Evolutionary conservation across 257 asterid genomes (phyloP), one percentile per base, ranked within the genome.

Genomic region (Solanum habrochaites): DNA sequence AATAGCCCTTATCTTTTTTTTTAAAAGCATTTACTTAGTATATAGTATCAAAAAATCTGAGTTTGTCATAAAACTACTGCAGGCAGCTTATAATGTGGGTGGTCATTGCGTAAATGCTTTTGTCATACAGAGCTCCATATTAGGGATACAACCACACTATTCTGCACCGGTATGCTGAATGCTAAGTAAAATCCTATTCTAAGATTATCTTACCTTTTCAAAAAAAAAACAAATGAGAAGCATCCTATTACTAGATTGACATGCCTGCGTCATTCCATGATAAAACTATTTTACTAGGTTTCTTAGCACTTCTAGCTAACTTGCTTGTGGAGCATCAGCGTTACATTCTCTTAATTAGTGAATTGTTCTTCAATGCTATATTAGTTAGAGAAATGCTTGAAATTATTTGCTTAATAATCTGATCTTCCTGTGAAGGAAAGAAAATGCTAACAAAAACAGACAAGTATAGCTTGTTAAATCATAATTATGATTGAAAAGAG

Each of bases 31-130:
- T 21, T 13, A 74, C 71, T 69, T 70, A 27, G n/a, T 13, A 80
- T 43, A 82, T 84, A 39, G 64, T 67, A 43, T 70, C 73, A 42
- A 69, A 83, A 80, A 16, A 88, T 88, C 49, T 67, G 86, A 42
- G 74, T 66, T 39, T 80, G 85, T 43, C 20, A n/a, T 64, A 40
- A 31, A 29, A 74, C 72, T 84, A 39, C 77, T 21, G 73, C 94
- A 96, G 98, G 98, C 98, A 85, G 93, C 97, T 29, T 96, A 96
- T 87, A 96, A 94, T 42, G 96, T 96, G 88, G 98, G 98, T 78
- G 99, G 99, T 73, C 92, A 90, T 58, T 92, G 93, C 89, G 83
- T 96, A 87, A 96, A 95, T 90, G 98, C 99, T 87, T 91, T 89
- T 71, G 93, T 90, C 90, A 95, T 96, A 91, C 98, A 95, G 88